phyloP scores from a whole-genome alignment of 495 filamentous ascomycete genomes.

The Podospora fimiseda region DNA sequence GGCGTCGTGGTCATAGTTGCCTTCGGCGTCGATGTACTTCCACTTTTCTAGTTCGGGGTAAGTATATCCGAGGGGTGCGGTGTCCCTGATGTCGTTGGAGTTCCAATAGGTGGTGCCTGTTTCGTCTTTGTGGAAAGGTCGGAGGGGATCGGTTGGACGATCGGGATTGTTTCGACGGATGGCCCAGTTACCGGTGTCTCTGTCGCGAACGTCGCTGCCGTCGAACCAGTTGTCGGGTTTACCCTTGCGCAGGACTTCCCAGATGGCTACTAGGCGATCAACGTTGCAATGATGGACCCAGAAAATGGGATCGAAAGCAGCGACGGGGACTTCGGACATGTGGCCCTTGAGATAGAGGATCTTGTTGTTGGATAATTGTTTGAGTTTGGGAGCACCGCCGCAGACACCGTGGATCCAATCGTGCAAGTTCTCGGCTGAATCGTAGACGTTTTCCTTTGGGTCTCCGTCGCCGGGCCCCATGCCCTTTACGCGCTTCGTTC shows the following conservation, averaged over 20 bases:
- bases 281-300: slow-evolving; percentile 57
- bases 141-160: background rate
- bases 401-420: slow-evolving; percentile 22
- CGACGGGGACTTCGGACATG: slow-evolving; percentile 53
- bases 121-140: slow-evolving; percentile 3
- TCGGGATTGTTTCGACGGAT: background rate
- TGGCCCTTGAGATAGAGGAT: slow-evolving; percentile 32
- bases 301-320: slow-evolving; percentile 66
- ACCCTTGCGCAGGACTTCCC: slow-evolving; percentile 46
- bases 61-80: slow-evolving; percentile 1
- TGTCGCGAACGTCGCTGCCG: background rate
- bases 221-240: slow-evolving; percentile 44
- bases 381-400: background rate
- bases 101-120: slow-evolving; percentile 4
- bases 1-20: background rate
- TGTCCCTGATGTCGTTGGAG: slow-evolving; percentile 4
- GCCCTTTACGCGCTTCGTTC: slow-evolving; percentile 46
- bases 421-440: slow-evolving; percentile 48
- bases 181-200: slow-evolving; percentile 1
- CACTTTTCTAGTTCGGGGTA: slow-evolving; percentile 5
- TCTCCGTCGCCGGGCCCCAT: slow-evolving; percentile 27
- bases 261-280: slow-evolving; percentile 60
- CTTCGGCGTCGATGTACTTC: background rate
- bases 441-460: slow-evolving; percentile 27
- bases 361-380: background rate